Conservation (phyloP, 2,329 filamentous ascomycete species). For the Monosporascus cannonballus region DNA sequence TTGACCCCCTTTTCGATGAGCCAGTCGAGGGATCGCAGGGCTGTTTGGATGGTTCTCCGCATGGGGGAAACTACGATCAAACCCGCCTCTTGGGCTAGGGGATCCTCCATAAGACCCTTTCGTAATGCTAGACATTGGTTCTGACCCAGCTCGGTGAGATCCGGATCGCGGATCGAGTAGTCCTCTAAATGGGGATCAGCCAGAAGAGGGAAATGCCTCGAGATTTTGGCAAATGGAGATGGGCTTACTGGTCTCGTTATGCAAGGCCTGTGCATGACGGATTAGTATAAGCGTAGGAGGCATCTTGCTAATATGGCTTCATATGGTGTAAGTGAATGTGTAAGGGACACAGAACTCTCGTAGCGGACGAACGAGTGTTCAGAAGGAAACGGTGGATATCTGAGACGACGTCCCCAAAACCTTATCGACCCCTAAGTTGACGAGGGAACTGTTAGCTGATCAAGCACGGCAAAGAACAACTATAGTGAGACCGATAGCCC, state of each 20-base stretch:
- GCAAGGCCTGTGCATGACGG: constrained; percentile 74
- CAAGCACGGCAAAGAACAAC: too few relatives aligned
- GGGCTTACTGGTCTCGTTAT: constrained; percentile 47
- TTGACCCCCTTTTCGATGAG: constrained; percentile 48
- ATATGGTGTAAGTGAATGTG: neutral
- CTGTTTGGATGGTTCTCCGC: constrained; percentile 60
- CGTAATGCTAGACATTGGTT: constrained; percentile 42
- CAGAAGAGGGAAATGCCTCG: constrained; percentile 8
- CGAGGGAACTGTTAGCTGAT: too few relatives aligned
- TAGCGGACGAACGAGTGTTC: neutral
- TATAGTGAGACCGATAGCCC: too few relatives aligned
- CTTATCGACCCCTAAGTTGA: too few relatives aligned
- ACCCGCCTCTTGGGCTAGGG: constrained; percentile 37
- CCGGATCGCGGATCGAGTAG: constrained; percentile 43
- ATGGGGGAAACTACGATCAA: constrained; percentile 59
- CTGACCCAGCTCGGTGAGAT: constrained; percentile 42
- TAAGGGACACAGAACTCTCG: too few relatives aligned
- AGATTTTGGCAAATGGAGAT: neutral
- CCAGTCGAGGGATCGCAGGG: constrained; percentile 51
- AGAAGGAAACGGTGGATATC: neutral
- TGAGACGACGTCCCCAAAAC: too few relatives aligned
- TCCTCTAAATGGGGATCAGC: constrained; percentile 31
- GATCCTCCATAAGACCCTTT: constrained; percentile 33
- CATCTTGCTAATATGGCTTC: constrained; percentile 41
- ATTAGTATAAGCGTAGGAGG: constrained; percentile 67